Base-by-base conservation (phyloP, 163 green algal species). In the Chlamydomonas reinhardtii region DNA sequence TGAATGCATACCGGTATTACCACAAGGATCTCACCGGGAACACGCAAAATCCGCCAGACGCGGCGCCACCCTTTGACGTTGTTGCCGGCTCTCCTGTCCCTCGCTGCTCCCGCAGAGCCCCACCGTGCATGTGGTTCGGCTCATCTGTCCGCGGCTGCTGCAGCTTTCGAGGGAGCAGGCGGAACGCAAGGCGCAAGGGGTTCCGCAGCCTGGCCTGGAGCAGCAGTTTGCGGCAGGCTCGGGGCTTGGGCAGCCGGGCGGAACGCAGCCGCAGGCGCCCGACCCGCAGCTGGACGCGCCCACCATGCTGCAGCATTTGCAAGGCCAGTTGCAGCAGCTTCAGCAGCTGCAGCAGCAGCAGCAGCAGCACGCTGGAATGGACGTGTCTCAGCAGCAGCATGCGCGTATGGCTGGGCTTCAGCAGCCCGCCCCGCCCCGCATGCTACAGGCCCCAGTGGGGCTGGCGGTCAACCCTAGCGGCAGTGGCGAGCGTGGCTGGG, bases 61-160 rank as follows among this genome's bases (percentile, higher is more conserved):
- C 5, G 39, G 39, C 39, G 5, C 39, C 39, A 48, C 39, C 8
- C 39, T 48, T 8, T 48, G 39, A 48, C 39, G 5, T 48, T 48
- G 39, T 48, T 8, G 39, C 39, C n/a, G n/a, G n/a, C 39, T 48
- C 39, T 48, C 8, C 39, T 14, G 5, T 56, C 11, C 48, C 14
- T 17, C 6, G 48, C 19, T 56, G 17, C 5, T 0, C n/a, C 32
- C 27, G 54, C 69, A 86, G 80, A 86, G 80, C 54, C 80, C 80
- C 56, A 86, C 80, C 29, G 80, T 86, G 34, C 70, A 86, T 31
- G 80, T 86, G 0, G 80, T 86, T 3, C 70, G 80, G 9, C 56
- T 86, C 2, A 59, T 86, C 0, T 86, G 80, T 19, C 80, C 80
- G 15, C 34, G 80, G 0, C 56, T 86, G 56, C 80, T 86, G 56